These are phyloP conservation scores for Psidium guajava DNA, from an alignment of 345 rosid species.

Conservation along the genomic window DNA sequence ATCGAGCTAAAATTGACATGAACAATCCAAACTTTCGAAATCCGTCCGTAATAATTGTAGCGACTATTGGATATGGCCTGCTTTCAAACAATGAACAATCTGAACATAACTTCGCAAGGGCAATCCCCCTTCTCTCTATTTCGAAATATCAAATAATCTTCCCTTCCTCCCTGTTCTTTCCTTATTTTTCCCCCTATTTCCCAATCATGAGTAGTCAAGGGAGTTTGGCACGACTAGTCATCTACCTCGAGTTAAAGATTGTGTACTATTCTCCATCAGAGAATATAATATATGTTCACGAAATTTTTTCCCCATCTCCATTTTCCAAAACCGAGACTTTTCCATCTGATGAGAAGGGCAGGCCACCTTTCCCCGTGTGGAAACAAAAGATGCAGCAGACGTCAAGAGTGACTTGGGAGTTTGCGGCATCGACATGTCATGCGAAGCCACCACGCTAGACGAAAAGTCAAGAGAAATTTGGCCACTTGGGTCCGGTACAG, in stretches of 20 bases:
- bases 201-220: neutral
- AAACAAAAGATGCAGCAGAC: neutral
- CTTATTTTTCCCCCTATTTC: too few relatives aligned
- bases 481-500: neutral
- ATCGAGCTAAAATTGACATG: neutral
- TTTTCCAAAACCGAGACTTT: neutral
- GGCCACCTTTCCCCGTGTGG: neutral
- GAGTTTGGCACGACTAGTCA: neutral
- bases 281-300: neutral
- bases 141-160: too few relatives aligned
- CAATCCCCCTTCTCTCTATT: neutral
- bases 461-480: neutral
- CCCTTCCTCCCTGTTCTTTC: too few relatives aligned
- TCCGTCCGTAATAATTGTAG: neutral
- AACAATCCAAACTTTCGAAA: neutral
- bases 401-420: neutral
- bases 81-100: neutral
- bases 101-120: neutral
- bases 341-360: neutral
- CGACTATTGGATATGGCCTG: neutral
- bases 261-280: neutral
- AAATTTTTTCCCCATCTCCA: neutral
- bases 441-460: neutral
- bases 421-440: neutral
- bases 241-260: neutral